A percentile compares a stretch with the other conserved stretches of the same genome.
These are phyloP conservation scores for Lentinula boryana DNA, from an alignment of 768 basidiomycete species.

Conservation along the genomic window DNA sequence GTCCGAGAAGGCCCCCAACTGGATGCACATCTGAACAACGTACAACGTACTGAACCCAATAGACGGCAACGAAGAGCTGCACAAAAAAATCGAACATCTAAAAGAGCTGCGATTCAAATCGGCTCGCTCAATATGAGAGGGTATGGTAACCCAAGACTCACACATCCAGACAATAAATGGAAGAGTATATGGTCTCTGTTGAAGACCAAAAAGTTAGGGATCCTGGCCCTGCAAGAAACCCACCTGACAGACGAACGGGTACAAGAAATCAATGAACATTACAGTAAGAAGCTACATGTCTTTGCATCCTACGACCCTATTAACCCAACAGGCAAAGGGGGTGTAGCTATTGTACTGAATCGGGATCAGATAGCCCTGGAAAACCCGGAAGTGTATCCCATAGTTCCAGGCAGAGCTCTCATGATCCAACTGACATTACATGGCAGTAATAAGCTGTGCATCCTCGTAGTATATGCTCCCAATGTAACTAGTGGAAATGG, in stretches of 20 bases:
- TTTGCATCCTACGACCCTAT: slow-evolving; percentile 12
- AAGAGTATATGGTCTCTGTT: slow-evolving; percentile 13
- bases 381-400: too few relatives aligned
- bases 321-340: slow-evolving; percentile 15
- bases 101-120: not conserved
- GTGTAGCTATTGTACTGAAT: slow-evolving; percentile 30
- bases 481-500: too few relatives aligned
- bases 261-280: slow-evolving; percentile 3
- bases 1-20: not conserved
- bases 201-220: slow-evolving; percentile 16
- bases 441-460: too few relatives aligned
- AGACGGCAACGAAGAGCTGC: not conserved
- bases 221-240: slow-evolving; percentile 24
- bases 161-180: slow-evolving; percentile 10
- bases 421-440: too few relatives aligned
- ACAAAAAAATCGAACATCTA: not conserved
- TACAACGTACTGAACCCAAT: not conserved
- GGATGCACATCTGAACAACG: not conserved
- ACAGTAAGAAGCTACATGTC: slow-evolving; percentile 13
- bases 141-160: not conserved
- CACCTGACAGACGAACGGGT: slow-evolving; percentile 19
- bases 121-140: slow-evolving; percentile 10
- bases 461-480: too few relatives aligned
- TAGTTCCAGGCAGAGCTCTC: too few relatives aligned
- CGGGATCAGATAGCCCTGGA: too few relatives aligned